Evolutionary conservation across 2,329 filamentous ascomycete genomes (phyloP), one percentile per base, ranked within the genome.

Genomic region (Chaetomiaceae sp.): DNA sequence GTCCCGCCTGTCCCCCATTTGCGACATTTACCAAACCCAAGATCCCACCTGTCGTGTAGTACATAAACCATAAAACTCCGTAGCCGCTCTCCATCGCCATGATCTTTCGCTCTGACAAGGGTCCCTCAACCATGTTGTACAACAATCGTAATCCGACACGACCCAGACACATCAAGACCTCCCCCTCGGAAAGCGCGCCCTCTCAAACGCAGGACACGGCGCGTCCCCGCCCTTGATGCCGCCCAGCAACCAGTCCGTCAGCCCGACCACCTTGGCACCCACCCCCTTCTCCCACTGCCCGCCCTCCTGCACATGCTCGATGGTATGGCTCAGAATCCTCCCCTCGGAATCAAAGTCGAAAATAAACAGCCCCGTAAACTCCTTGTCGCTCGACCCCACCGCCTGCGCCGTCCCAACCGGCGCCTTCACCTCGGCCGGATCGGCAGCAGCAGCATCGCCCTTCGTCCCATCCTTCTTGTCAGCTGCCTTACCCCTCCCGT

Each of bases 301-400:
- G 14, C 85, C 84, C 62, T 93, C 85, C 62, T 96, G 87, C 1
- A 88, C 87, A 70, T 95, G 88, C 70, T 99, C 93, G 62, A 99
- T 97, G 0, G 89, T 95, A 68, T 97, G 93, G 59, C 82, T 89
- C 42, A 87, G 70, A 31, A 99, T 82, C 56, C 89, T 78, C 1
- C 93, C 93, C 61, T 95, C 80, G 41, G 82, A 77, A 64, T 97
- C 93, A 66, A 99, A 99, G 58, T 95, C 89, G 66, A 99, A 99
- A 53, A 96, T 85, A 69, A 97, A 99, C 10, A 97, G 70, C 0
- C 93, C 93, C 1, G 84, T 88, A 61, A 97, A 97, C 63, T 91
- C 86, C 62, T 87, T 85, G 54, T 80, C 79, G 44, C 81, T 78
- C 50, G 81, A 78, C 58, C 75, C 68, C 16, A 78, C 73, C 44